Evolutionary conservation across 306 rosid genomes (phyloP), one percentile per base, ranked within the genome.

Genomic region (Cucumis melo): DNA sequence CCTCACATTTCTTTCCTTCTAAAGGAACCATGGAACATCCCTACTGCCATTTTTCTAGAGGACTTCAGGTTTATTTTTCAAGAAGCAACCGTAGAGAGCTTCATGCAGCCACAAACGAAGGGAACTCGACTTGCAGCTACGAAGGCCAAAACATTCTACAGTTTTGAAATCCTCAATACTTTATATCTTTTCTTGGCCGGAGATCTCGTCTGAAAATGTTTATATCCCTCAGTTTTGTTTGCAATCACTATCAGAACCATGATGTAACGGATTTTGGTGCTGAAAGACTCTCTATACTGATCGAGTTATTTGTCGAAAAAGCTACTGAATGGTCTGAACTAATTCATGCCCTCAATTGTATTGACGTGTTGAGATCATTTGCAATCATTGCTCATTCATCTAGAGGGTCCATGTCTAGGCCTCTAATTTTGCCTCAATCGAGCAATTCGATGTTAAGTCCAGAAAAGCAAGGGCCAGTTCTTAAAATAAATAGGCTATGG

Each of bases 341-440:
- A 77, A 78, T 87, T 73, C 87, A 88, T 44, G 94, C 93, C 84
- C 86, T 93, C 84, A 91, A 78, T 86, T 90, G 96, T 85, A 80
- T 91, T 76, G 98, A 93, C 78, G 96, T 88, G 53, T 86, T 93
- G 32, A 86, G 97, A 86, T 93, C 98, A 57, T 91, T 93, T 84
- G 93, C 94, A 29, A 80, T 83, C 63, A 86, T 87, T 77, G 85
- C 97, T 74, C 84, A 84, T 82, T 86, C 85, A 55, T 87, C 96
- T 41, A 46, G 85, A 83, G 98, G 94, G 79, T 74, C 91, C 39
- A 90, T 93, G 96, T 87, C 91, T 60, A 87, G 97, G 86, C 98
- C 98, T 79, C 76, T 89, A 57, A 66, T 93, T 83, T 66, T 89
- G 82, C 84, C 91, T 39, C 65, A 78, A 51, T 86, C 88, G 39